Base-by-base conservation (phyloP, 805 yeast species). In the Candida nonsorbophila region DNA sequence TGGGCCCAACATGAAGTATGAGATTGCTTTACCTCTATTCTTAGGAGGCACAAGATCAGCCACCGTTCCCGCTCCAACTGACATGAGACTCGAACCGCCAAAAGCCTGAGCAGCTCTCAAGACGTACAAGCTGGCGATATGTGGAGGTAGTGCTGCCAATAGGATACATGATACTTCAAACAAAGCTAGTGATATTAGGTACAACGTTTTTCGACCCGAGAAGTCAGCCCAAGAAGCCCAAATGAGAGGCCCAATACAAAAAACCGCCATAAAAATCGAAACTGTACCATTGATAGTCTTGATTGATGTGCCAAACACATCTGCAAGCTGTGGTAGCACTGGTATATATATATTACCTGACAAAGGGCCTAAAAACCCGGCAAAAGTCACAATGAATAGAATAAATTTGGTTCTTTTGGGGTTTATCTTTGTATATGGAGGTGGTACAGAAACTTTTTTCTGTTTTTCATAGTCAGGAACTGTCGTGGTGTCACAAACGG, bases 291-390 rank as follows among this genome's bases (percentile, higher is more conserved):
- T 71, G 20, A 74, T 68, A 0, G 62, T 45, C 0, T 74, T 53
- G 3, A 59, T 47, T 3, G 69, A 61, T 1, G 60, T 61, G 7
- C 54, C 22, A 33, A 70, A 72, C 1, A 55, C 64, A 3, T 47
- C 41, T 37, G 66, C 60, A 14, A 72, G 43, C 6, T 62, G 48
- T 2, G 76, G 77, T 6, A 74, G 38, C 2, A 76, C 56, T 4
- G 80, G 79, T 19, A 74, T 69, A 40, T 73, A 74, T 14, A 74
- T 71, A 36, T 74, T 74, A 3, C 79, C 79, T 7, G 76, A 58
- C 27, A 72, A 51, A 0, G 80, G 80, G 0, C 80, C 80, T 29
- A 73, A 40, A 34, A 71, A 70, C 1, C 78, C 79, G 15, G 74
- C 67, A 12, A 55, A 39, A 1, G 75, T 67, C 14, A 72, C 61